phyloP scores from a whole-genome alignment of 495 filamentous ascomycete species.

The Penicillium turbatum region DNA sequence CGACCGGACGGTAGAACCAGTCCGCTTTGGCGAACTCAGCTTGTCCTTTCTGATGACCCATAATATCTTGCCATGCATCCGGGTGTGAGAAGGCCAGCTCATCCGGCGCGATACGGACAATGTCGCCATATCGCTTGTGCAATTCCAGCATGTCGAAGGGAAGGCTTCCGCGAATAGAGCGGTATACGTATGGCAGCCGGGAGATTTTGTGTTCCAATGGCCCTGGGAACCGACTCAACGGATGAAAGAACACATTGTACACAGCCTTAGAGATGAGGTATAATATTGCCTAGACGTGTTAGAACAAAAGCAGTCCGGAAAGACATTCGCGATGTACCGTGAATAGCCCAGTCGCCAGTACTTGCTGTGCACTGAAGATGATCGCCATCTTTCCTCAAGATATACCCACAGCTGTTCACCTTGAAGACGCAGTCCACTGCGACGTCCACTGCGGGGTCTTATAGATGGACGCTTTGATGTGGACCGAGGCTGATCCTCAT shows the following conservation, averaged over 20 bases:
- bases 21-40: constrained; percentile 14
- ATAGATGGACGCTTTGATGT: background rate
- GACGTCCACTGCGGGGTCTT: background rate
- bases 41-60: constrained; percentile 35
- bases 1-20: constrained; percentile 17
- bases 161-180: constrained; percentile 6
- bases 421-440: background rate
- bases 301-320: background rate
- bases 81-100: constrained; percentile 48
- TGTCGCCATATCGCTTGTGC: constrained; percentile 47
- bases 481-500: background rate
- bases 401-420: background rate
- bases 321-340: background rate
- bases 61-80: constrained; percentile 54
- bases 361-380: background rate
- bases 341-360: background rate
- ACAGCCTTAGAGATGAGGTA: constrained; percentile 12
- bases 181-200: background rate
- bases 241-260: constrained; percentile 47
- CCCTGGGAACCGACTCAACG: constrained; percentile 41
- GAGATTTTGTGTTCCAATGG: constrained; percentile 18
- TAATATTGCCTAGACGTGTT: background rate
- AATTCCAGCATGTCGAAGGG: constrained; percentile 40
- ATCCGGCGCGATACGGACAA: constrained; percentile 52
- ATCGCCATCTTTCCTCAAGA: background rate